Percentiles rank a stretch among this genome's conserved stretches.
phyloP scores from a whole-genome alignment of 179 eudicot genomes.

The Heliamphora pulchella region DNA sequence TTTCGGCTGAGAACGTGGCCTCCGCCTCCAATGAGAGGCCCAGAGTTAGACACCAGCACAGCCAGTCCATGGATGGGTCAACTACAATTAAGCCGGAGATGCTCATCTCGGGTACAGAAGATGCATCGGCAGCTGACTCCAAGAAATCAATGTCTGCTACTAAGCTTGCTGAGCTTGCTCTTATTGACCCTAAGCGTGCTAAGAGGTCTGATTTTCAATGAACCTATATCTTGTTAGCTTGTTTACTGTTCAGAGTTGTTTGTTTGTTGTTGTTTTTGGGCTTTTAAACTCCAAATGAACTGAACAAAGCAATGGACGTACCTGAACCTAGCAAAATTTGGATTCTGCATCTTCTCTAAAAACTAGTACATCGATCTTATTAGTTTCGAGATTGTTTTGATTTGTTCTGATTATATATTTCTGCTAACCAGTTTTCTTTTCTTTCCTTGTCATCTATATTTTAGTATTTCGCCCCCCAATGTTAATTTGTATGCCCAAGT shows the following conservation, averaged over 20 bases:
- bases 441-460: too few relatives aligned
- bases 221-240: too few relatives aligned
- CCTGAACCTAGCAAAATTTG: not conserved
- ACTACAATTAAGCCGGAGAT: slow-evolving; percentile 67
- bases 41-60: slow-evolving; percentile 79
- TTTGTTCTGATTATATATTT: too few relatives aligned
- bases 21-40: slow-evolving; percentile 41
- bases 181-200: slow-evolving; percentile 92
- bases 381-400: too few relatives aligned
- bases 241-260: not conserved
- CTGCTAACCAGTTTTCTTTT: too few relatives aligned
- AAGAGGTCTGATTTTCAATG: slow-evolving; percentile 40
- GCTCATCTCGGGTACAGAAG: slow-evolving; percentile 59
- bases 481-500: too few relatives aligned
- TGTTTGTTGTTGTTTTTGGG: not conserved
- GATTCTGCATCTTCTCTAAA: not conserved
- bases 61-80: slow-evolving; percentile 94
- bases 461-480: too few relatives aligned
- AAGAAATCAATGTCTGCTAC: slow-evolving; percentile 95
- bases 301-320: not conserved
- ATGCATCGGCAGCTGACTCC: slow-evolving; percentile 41
- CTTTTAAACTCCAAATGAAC: slow-evolving; percentile 8
- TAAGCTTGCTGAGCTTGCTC: slow-evolving; percentile 96
- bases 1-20: slow-evolving; percentile 20
- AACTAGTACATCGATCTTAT: too few relatives aligned